Evolutionary conservation across 768 basidiomycete species (phyloP).

Genomic region (Panaeolus cyanescens): DNA sequence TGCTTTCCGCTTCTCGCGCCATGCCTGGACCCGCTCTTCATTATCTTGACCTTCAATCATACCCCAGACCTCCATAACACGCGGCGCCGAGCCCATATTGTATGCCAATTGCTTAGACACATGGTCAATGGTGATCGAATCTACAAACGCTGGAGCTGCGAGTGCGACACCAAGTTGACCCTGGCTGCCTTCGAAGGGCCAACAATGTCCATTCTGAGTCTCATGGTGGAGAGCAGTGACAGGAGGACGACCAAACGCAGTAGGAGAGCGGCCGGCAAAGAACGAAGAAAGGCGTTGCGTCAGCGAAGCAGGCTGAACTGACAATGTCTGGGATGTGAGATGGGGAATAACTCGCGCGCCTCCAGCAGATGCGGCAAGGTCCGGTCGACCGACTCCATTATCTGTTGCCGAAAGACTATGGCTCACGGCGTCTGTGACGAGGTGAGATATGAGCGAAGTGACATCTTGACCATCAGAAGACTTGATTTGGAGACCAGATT

Average conservation of each 20-base stretch:
- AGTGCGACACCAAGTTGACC: slow-evolving; percentile 88
- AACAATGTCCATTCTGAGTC: slow-evolving; percentile 81
- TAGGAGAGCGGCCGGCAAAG: slow-evolving; percentile 1
- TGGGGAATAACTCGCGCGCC: slow-evolving; percentile 82
- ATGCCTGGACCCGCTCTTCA: slow-evolving; percentile 56
- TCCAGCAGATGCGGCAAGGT: slow-evolving; percentile 83
- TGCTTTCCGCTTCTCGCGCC: slow-evolving; percentile 38
- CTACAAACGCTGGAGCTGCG: slow-evolving; percentile 70
- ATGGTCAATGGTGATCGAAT: slow-evolving; percentile 87
- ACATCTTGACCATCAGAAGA: slow-evolving; percentile 73
- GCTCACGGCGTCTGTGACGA: slow-evolving; percentile 78
- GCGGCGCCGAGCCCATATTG: slow-evolving; percentile 80
- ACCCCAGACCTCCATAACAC: slow-evolving; percentile 90
- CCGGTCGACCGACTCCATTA: slow-evolving; percentile 78
- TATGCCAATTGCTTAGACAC: slow-evolving; percentile 79
- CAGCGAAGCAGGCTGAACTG: slow-evolving; percentile 38
- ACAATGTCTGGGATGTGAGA: slow-evolving; percentile 80
- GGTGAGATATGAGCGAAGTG: slow-evolving; percentile 65
- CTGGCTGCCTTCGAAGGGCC: slow-evolving; percentile 81
- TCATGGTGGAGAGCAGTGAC: slow-evolving; percentile 89
- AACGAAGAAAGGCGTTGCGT: background rate
- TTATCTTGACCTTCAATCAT: slow-evolving; percentile 82
- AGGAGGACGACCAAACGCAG: slow-evolving; percentile 74
- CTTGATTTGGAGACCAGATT: slow-evolving; percentile 61
- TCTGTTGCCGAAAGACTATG: slow-evolving; percentile 54